phyloP scores from a whole-genome alignment of 306 rosid genomes.

The Potentilla sterilis region DNA sequence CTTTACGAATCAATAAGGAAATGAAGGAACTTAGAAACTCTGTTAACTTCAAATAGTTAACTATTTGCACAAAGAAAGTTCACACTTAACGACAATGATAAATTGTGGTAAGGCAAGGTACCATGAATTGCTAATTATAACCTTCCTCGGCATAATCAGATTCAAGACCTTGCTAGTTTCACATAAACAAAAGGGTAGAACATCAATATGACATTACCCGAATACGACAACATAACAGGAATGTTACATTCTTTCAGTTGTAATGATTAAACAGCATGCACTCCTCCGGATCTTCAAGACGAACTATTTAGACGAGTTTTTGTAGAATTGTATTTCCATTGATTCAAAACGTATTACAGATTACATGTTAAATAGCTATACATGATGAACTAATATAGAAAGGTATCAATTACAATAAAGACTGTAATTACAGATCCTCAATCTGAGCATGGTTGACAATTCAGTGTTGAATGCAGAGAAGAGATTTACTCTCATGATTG shows the following conservation, averaged over 20 bases:
- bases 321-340: no score
- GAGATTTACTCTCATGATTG: no score
- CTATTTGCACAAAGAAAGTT: neutral
- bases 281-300: constrained; percentile 27
- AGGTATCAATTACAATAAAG: no score
- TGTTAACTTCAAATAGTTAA: neutral
- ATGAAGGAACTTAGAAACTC: neutral
- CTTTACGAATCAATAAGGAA: neutral
- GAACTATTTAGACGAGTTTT: constrained; percentile 55
- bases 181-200: neutral
- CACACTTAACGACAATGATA: neutral
- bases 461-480: no score
- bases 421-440: no score
- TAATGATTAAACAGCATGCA: neutral
- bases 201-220: neutral
- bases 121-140: neutral
- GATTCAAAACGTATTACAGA: no score
- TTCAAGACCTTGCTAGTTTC: neutral
- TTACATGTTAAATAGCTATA: no score
- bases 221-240: neutral
- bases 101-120: neutral
- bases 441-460: no score
- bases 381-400: no score
- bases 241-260: neutral
- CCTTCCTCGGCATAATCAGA: neutral